A percentile compares a stretch with the other conserved stretches of the same genome.
Evolutionary conservation across 345 rosid genomes (phyloP).

Genomic region (Raphanus sativus): DNA sequence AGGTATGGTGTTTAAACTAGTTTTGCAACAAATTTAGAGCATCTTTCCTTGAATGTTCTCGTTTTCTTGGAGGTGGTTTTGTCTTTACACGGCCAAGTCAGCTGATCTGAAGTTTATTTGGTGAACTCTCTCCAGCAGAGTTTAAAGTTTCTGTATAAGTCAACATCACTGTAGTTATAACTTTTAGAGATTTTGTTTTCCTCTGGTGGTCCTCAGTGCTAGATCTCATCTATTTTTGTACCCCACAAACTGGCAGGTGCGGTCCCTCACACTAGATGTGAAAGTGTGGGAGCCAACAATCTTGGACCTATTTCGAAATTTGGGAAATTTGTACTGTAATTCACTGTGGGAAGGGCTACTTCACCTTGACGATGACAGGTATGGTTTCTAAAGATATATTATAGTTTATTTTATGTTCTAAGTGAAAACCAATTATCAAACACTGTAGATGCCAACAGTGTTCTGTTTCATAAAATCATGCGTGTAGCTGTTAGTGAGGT

Average conservation of each 20-base stretch:
- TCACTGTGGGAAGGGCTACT: slow-evolving; percentile 86
- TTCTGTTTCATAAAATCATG: slow-evolving; percentile 15
- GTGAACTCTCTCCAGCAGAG: not conserved
- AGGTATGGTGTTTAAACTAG: slow-evolving; percentile 50
- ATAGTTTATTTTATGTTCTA: not conserved
- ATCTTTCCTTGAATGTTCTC: not conserved
- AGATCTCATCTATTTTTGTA: slow-evolving; percentile 17
- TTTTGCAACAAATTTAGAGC: not conserved
- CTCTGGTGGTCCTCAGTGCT: not conserved
- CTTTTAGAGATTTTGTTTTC: slow-evolving; percentile 1
- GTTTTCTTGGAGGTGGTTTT: slow-evolving; percentile 4
- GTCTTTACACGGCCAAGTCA: not conserved
- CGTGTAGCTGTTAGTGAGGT: slow-evolving; percentile 16
- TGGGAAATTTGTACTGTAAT: slow-evolving; percentile 85
- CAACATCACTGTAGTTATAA: slow-evolving; percentile 17
- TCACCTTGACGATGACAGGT: slow-evolving; percentile 52
- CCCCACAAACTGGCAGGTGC: slow-evolving; percentile 58
- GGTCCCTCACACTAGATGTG: slow-evolving; percentile 84
- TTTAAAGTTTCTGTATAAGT: slow-evolving; percentile 10
- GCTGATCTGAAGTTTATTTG: not conserved
- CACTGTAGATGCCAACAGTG: not conserved
- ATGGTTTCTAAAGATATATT: slow-evolving; percentile 27
- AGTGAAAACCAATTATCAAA: not conserved
- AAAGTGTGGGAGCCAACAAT: slow-evolving; percentile 91
- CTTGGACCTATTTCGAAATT: slow-evolving; percentile 61